Conservation (phyloP, 2,329 filamentous ascomycete genomes). For the Fusarium burgessii region DNA sequence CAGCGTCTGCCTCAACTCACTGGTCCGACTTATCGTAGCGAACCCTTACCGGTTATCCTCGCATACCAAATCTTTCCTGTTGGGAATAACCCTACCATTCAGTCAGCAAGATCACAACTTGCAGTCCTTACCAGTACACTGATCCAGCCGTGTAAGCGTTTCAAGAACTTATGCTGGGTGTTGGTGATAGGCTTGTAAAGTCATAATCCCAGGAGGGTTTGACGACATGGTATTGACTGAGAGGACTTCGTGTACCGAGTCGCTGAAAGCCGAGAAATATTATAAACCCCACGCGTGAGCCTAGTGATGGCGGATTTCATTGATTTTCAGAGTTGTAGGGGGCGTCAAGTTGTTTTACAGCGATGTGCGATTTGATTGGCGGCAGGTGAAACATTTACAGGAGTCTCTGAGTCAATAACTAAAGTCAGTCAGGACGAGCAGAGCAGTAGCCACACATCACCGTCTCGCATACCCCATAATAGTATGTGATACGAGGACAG, state of each 20-base stretch:
- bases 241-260: not conserved
- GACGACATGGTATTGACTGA: not conserved
- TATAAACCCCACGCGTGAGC: constrained; percentile 1
- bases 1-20: not conserved
- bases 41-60: not conserved
- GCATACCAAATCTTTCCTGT: not conserved
- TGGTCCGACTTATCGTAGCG: not conserved
- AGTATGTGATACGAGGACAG: constrained; percentile 44
- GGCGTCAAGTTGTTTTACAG: constrained; percentile 50
- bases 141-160: not conserved
- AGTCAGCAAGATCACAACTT: constrained; percentile 33
- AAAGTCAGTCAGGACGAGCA: constrained; percentile 47
- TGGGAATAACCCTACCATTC: constrained; percentile 13
- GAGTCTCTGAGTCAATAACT: constrained; percentile 46
- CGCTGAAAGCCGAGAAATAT: not conserved
- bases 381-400: constrained; percentile 50
- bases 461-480: constrained; percentile 43
- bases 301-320: constrained; percentile 23
- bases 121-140: constrained; percentile 32
- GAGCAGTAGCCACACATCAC: constrained; percentile 32
- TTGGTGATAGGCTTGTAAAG: not conserved
- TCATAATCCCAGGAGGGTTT: not conserved
- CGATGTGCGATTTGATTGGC: constrained; percentile 45
- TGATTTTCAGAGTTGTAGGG: constrained; percentile 37
- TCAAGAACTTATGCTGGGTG: not conserved